A percentile compares a stretch with the other conserved stretches of the same genome.
phyloP scores from a whole-genome alignment of 2,329 filamentous ascomycete genomes.

The Truncatella angustata region DNA sequence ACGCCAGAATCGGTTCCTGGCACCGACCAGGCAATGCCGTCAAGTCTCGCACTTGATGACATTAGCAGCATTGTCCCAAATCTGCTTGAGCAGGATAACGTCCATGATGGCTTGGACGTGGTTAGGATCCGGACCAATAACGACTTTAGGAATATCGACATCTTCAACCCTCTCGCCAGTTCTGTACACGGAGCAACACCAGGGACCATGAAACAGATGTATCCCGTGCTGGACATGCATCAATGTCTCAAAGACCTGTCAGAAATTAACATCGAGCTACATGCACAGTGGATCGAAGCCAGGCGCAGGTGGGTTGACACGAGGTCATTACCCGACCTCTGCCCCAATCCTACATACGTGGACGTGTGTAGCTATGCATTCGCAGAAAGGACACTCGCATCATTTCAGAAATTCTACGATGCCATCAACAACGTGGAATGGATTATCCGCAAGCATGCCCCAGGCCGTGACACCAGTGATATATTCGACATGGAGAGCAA shows the following conservation, averaged over 20 bases:
- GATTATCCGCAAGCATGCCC: not conserved
- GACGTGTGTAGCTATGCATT: not conserved
- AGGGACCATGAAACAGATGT: not conserved
- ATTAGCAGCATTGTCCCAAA: no score
- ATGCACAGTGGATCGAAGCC: slow-evolving; percentile 9
- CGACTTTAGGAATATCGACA: not conserved
- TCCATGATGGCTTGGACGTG: no score
- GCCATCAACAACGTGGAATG: not conserved
- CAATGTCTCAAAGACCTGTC: slow-evolving; percentile 19
- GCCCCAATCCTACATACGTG: not conserved
- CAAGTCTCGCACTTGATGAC: no score
- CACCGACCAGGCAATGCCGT: no score
- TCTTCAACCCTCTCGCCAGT: not conserved
- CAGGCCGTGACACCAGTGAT: not conserved
- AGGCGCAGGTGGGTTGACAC: not conserved
- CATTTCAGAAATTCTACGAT: not conserved
- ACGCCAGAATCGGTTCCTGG: no score
- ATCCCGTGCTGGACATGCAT: slow-evolving; percentile 12
- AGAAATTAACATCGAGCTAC: slow-evolving; percentile 17
- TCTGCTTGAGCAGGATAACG: no score
- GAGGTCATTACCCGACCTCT: not conserved
- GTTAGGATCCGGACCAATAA: no score
- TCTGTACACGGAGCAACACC: not conserved
- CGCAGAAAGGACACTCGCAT: not conserved
- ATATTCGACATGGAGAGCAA: not conserved